Evolutionary conservation across 129 eudicot species (phyloP).

Genomic region (Saposhnikovia divaricata): DNA sequence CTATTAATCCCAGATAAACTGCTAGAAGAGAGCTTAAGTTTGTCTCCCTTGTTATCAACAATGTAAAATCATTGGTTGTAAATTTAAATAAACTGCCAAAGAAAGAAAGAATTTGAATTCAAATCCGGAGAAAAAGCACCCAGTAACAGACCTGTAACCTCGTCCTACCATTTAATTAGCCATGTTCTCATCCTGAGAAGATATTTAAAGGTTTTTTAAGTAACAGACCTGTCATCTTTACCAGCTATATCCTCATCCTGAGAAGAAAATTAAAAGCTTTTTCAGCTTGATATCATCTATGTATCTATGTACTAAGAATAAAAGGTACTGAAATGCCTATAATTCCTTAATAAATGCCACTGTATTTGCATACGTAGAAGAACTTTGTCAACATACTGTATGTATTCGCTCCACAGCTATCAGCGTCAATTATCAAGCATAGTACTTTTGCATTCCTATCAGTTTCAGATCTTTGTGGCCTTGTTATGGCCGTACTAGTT

Average conservation of each 20-base stretch:
- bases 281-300: background rate
- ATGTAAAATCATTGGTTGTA: background rate
- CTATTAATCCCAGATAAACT: background rate
- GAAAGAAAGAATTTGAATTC: background rate
- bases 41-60: background rate
- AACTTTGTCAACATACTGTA: background rate
- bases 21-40: background rate
- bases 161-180: background rate
- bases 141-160: background rate
- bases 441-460: background rate
- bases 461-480: background rate
- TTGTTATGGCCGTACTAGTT: conserved; percentile 3
- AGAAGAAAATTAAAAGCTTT: background rate
- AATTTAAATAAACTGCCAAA: background rate
- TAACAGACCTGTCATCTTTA: background rate
- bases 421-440: background rate
- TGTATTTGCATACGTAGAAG: background rate
- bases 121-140: background rate
- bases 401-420: conserved; percentile 2
- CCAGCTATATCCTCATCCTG: conserved; percentile 1
- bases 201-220: background rate
- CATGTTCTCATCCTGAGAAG: background rate
- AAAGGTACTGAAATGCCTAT: background rate
- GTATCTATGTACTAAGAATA: background rate
- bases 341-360: background rate